Evolutionary conservation across 495 filamentous ascomycete species (phyloP), one percentile per base, ranked within the genome.

Genomic region (Penicillium nucicola): DNA sequence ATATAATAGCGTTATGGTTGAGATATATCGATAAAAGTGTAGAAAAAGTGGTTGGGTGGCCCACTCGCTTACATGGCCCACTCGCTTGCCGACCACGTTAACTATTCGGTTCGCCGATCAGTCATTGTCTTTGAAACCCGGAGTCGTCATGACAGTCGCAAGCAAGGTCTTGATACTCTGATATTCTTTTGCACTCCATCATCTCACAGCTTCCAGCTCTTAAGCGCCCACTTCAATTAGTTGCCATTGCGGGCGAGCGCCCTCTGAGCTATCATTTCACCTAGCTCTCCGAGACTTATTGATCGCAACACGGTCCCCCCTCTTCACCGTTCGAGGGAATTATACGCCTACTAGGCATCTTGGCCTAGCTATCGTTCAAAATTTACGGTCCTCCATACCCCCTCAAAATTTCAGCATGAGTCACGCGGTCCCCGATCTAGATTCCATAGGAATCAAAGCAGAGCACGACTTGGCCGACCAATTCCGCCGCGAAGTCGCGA

Each of bases 401-500:
- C 39, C 23, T 3, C 6, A n/a, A 18, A 9, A 17, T n/a, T n/a
- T 32, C 62, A 53, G 54, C 15, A 78, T 78, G 73, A 54, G 64
- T 42, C 64, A 71, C 34, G 70, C 75, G 10, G 77, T 77, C 17
- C 78, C 78, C 31, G 66, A 77, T 23, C 69, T 77, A 42, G 71
- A 75, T 33, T 52, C 48, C 13, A 62, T 77, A 13, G 91, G 91
- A 44, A 69, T 86, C 49, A 87, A 82, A 59, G 79, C 82, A 31
- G 77, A 83, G 6, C 68, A 63, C 34, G 69, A 78, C 0, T 72
- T 89, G 19, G 75, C 82, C 14, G 64, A 78, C 18, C 67, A 71
- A 13, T 77, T 95, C 64, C 84, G 88, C 39, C 67, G 72, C 48
- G 85, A 89, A 65, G 90, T 98, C 38, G 87, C 90, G 15, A 51